Percentiles rank a stretch among this genome's conserved stretches.
Conservation (phyloP, 345 rosid species). For the Eucalyptus cladocalyx region DNA sequence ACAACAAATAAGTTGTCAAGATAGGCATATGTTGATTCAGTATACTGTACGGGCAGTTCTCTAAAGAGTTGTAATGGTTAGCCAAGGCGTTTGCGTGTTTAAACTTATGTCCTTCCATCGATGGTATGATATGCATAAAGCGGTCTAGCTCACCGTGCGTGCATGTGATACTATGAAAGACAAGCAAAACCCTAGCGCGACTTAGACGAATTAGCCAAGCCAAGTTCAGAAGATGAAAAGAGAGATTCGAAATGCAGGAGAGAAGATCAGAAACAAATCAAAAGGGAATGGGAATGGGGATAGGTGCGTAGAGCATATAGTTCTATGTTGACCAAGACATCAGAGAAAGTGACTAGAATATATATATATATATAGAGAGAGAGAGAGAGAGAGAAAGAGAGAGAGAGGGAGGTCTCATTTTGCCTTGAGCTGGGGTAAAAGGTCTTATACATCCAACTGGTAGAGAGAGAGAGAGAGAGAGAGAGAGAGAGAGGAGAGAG, state of each 20-base stretch:
- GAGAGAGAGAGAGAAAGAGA: neutral
- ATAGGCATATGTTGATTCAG: neutral
- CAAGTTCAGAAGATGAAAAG: neutral
- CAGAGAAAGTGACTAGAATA: neutral
- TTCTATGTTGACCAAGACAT: conserved; percentile 17
- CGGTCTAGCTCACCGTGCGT: neutral
- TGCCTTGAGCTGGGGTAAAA: too few relatives aligned
- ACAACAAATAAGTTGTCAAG: neutral
- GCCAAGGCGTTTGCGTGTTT: neutral
- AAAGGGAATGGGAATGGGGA: neutral
- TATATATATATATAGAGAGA: too few relatives aligned
- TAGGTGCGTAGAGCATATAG: conserved; percentile 1
- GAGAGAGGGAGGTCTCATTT: neutral
- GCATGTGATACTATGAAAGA: neutral
- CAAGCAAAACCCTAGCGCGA: neutral
- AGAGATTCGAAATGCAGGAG: neutral
- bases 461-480: neutral
- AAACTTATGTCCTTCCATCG: neutral
- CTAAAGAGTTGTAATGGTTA: neutral
- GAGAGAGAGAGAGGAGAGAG: neutral
- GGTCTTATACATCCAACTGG: too few relatives aligned
- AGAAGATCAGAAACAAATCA: neutral
- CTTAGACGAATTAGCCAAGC: neutral
- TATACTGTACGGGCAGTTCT: neutral
- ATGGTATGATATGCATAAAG: neutral